phyloP scores from a whole-genome alignment of 1,284 basidiomycete genomes.

The Pseudozyma thailandica region DNA sequence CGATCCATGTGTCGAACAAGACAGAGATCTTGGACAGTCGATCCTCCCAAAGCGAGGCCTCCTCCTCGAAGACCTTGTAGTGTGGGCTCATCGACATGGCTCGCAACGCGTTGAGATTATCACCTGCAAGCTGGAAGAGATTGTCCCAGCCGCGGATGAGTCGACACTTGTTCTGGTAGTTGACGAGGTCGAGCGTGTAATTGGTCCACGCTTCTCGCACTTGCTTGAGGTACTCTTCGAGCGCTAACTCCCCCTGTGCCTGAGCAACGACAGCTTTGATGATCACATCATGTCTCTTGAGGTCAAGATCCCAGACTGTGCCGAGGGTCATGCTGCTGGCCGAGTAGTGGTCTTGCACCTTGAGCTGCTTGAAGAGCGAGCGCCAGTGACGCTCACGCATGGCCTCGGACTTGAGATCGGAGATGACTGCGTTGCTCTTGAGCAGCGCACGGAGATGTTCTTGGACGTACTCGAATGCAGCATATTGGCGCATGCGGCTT shows the following conservation, averaged over 20 bases:
- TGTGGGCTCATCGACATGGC: slow-evolving; percentile 77
- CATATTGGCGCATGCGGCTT: slow-evolving; percentile 97
- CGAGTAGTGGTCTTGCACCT: slow-evolving; percentile 68
- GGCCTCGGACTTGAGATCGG: slow-evolving; percentile 95
- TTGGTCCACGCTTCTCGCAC: slow-evolving; percentile 96
- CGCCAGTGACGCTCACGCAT: slow-evolving; percentile 99
- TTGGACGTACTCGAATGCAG: slow-evolving; percentile 97
- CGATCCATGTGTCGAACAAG: slow-evolving; percentile 98
- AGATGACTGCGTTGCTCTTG: slow-evolving; percentile 87
- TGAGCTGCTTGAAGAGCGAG: slow-evolving; percentile 91
- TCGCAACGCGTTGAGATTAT: slow-evolving; percentile 89
- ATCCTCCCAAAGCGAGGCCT: slow-evolving; percentile 69
- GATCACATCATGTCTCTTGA: slow-evolving; percentile 87
- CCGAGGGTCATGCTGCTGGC: slow-evolving; percentile 86
- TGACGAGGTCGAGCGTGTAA: slow-evolving; percentile 94
- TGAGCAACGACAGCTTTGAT: slow-evolving; percentile 96
- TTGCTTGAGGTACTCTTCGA: slow-evolving; percentile 71
- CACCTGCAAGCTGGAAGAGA: slow-evolving; percentile 70
- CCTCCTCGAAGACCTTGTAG: slow-evolving; percentile 69
- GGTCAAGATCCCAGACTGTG: slow-evolving; percentile 94
- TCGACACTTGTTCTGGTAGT: slow-evolving; percentile 98
- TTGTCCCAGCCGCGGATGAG: slow-evolving; percentile 94
- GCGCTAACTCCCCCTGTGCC: slow-evolving; percentile 86
- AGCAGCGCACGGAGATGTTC: slow-evolving; percentile 85
- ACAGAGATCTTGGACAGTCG: slow-evolving; percentile 71